These are phyloP conservation scores for Paecilomyces formosus DNA, from an alignment of 2,329 filamentous ascomycete genomes.

Conservation along the genomic window DNA sequence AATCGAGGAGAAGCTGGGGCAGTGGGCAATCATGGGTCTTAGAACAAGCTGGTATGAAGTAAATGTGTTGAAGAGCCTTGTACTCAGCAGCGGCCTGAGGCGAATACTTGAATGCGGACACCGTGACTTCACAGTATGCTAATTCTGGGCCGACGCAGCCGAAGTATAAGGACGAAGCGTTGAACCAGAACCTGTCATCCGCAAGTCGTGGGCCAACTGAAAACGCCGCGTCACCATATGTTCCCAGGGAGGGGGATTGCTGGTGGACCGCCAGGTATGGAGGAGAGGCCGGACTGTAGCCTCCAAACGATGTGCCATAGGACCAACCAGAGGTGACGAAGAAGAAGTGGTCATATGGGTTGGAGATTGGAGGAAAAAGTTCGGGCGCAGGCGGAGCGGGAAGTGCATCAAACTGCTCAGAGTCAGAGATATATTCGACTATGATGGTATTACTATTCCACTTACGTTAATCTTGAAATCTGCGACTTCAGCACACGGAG, in stretches of 20 bases:
- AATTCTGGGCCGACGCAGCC: background rate
- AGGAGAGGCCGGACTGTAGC: background rate
- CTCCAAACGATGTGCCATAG: constrained; percentile 18
- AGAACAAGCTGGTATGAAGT: background rate
- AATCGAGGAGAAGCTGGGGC: background rate
- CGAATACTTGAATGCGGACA: background rate
- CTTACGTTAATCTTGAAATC: too few species aligned
- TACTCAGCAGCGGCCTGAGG: background rate
- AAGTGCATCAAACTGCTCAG: background rate
- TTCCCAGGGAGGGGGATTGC: background rate
- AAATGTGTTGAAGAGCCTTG: background rate
- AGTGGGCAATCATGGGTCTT: background rate
- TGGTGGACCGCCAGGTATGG: background rate
- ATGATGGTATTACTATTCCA: background rate
- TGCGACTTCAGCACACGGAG: too few species aligned
- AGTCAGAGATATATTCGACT: background rate
- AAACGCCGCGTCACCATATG: background rate
- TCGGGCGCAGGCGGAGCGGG: background rate
- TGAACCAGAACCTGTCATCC: background rate
- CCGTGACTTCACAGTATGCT: background rate
- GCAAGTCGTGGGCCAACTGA: background rate
- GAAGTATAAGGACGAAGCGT: background rate
- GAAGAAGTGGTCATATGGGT: constrained; percentile 44
- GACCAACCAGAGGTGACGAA: constrained; percentile 44
- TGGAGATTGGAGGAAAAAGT: constrained; percentile 31